These are phyloP conservation scores for Xerophyta viscosa DNA, from an alignment of 106 monocot species.

Conservation along the genomic window DNA sequence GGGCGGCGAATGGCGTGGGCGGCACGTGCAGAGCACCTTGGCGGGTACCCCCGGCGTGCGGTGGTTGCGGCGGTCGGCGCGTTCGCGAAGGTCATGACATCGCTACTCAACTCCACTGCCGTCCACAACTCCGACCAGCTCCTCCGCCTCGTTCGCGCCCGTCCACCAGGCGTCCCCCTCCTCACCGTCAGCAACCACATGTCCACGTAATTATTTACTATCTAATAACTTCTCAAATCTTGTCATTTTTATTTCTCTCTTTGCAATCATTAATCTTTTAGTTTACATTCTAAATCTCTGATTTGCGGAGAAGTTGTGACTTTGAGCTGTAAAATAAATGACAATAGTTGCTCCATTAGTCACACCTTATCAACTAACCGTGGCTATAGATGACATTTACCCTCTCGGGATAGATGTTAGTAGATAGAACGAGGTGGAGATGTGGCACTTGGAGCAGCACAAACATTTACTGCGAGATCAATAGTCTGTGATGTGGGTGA, in stretches of 20 bases:
- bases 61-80: slow-evolving; percentile 56
- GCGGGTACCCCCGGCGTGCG: slow-evolving; percentile 42
- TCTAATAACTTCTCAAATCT: no score
- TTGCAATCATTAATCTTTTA: background rate
- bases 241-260: background rate
- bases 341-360: no score
- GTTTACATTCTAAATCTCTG: no score
- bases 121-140: slow-evolving; percentile 80
- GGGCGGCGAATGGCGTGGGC: slow-evolving; percentile 32
- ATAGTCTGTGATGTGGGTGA: no score
- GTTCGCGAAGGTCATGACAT: slow-evolving; percentile 63
- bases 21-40: slow-evolving; percentile 41
- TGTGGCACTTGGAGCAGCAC: no score
- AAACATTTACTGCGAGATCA: no score
- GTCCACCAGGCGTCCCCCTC: slow-evolving; percentile 59
- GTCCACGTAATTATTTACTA: slow-evolving; percentile 89
- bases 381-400: no score
- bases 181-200: slow-evolving; percentile 99
- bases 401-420: no score
- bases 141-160: slow-evolving; percentile 66
- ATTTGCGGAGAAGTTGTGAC: no score
- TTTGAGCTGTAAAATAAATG: no score
- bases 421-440: no score
- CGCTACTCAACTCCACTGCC: slow-evolving; percentile 69
- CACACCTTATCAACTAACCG: no score